phyloP scores from a whole-genome alignment of 495 filamentous ascomycete genomes.

The Penicillium simplicissimum region DNA sequence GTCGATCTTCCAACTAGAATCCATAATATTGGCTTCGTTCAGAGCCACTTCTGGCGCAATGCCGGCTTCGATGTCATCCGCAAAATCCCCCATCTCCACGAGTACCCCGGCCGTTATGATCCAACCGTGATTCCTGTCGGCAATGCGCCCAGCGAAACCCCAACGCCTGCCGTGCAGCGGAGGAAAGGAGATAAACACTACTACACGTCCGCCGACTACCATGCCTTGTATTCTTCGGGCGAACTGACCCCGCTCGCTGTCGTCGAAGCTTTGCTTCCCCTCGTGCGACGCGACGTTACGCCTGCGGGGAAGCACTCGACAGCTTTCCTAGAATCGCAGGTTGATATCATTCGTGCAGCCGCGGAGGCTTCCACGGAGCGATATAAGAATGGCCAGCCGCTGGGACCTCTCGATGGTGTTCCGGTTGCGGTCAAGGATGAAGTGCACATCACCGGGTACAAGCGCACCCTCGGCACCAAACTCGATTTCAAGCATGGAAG shows the following conservation, averaged over 20 bases:
- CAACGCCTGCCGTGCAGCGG: constrained; percentile 24
- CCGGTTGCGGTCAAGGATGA: constrained; percentile 89
- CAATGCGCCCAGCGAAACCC: constrained; percentile 32
- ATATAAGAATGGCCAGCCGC: constrained; percentile 62
- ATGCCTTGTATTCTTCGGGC: constrained; percentile 67
- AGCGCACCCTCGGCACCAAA: constrained; percentile 61
- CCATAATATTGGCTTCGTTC: constrained; percentile 53
- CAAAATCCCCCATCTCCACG: constrained; percentile 55
- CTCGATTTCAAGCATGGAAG: constrained; percentile 55
- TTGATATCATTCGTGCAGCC: constrained; percentile 61
- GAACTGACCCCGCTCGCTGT: constrained; percentile 71
- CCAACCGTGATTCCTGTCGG: constrained; percentile 78
- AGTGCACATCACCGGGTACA: constrained; percentile 71
- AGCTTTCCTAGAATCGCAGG: constrained; percentile 65
- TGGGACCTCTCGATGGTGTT: constrained; percentile 77
- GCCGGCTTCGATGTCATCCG: constrained; percentile 68
- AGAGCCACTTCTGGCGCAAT: constrained; percentile 69
- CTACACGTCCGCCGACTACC: constrained; percentile 75
- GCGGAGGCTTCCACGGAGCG: constrained; percentile 70
- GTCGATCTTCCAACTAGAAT: constrained; percentile 43
- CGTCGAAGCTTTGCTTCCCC: constrained; percentile 64
- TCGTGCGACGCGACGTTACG: constrained; percentile 60
- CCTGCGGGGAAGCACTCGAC: constrained; percentile 59
- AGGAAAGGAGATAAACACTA: constrained; percentile 50
- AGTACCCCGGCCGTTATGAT: constrained; percentile 67